Percentiles rank a stretch among this genome's conserved stretches.
Evolutionary conservation across 345 rosid species (phyloP).

Genomic region (Aquilaria yunnanensis): DNA sequence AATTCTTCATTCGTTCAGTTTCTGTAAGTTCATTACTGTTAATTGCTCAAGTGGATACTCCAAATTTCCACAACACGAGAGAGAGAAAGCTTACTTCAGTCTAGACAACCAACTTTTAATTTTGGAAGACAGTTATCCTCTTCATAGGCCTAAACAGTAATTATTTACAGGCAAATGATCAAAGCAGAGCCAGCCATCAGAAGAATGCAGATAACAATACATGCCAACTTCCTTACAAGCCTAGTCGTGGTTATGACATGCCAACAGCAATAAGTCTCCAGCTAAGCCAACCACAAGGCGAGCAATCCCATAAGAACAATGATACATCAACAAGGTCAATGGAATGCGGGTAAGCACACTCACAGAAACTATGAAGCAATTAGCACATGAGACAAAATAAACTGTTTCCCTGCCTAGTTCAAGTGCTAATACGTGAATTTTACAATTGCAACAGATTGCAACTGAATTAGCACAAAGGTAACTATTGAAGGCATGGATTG

Average conservation of each 20-base stretch:
- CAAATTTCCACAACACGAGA: not conserved
- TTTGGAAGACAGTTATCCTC: not conserved
- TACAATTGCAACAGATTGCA: conserved; percentile 28
- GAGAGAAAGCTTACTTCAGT: too few species aligned
- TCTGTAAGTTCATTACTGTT: not conserved
- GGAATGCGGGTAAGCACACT: conserved; percentile 30
- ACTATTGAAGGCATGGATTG: conserved; percentile 1
- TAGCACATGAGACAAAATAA: not conserved
- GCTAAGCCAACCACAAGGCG: conserved; percentile 36
- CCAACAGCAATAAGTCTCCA: conserved; percentile 34
- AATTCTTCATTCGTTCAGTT: not conserved
- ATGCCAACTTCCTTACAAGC: conserved; percentile 15
- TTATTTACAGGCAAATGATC: conserved; percentile 26
- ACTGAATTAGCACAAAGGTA: conserved; percentile 20
- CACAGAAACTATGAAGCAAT: not conserved
- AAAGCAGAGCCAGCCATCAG: conserved; percentile 17
- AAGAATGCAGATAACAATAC: conserved; percentile 18
- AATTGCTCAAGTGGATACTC: not conserved
- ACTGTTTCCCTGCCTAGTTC: conserved; percentile 4
- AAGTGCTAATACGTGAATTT: conserved; percentile 3
- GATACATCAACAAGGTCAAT: conserved; percentile 21
- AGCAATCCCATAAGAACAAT: conserved; percentile 23
- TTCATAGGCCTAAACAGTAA: conserved; percentile 1
- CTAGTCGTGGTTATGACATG: conserved; percentile 25
- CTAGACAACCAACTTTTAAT: too few species aligned